Evolutionary conservation across 1,284 basidiomycete species (phyloP).

Genomic region (Rhodofomes roseus): DNA sequence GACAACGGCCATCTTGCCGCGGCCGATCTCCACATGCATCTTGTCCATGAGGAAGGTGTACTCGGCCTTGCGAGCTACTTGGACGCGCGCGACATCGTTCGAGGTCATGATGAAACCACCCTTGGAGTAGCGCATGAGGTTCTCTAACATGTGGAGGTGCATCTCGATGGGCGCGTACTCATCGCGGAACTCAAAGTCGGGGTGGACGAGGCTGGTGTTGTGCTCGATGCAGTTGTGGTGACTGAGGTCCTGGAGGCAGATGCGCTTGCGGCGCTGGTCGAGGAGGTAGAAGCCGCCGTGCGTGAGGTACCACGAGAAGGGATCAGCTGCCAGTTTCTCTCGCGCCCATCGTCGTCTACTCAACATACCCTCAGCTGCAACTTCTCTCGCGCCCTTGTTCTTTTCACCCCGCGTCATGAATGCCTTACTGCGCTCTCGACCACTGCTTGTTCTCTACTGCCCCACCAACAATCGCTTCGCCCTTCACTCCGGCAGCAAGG

Average conservation of each 20-base stretch:
- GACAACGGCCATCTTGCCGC: constrained; percentile 31
- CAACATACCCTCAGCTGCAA: too few species aligned
- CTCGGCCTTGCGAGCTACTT: constrained; percentile 20
- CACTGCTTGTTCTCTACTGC: too few species aligned
- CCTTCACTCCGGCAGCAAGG: too few species aligned
- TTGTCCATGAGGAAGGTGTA: constrained; percentile 19
- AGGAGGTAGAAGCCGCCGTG: constrained; percentile 25
- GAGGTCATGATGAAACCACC: constrained; percentile 18
- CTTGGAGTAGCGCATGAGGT: constrained; percentile 19
- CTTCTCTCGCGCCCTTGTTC: too few species aligned
- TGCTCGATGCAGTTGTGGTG: constrained; percentile 34
- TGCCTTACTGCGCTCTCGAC: too few species aligned
- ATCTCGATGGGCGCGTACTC: constrained; percentile 24
- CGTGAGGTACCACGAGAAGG: constrained; percentile 23
- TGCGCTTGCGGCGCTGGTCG: constrained; percentile 16
- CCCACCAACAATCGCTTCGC: too few species aligned
- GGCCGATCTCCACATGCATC: constrained; percentile 29
- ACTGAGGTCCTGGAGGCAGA: constrained; percentile 27
- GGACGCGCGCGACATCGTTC: constrained; percentile 24
- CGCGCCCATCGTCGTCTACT: too few species aligned
- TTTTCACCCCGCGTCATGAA: too few species aligned
- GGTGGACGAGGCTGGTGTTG: constrained; percentile 31
- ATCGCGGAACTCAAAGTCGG: constrained; percentile 21
- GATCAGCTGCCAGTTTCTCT: too few species aligned
- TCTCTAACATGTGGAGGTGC: constrained; percentile 16